phyloP scores from a whole-genome alignment of 306 rosid genomes.

The Erythrophleum fordii region DNA sequence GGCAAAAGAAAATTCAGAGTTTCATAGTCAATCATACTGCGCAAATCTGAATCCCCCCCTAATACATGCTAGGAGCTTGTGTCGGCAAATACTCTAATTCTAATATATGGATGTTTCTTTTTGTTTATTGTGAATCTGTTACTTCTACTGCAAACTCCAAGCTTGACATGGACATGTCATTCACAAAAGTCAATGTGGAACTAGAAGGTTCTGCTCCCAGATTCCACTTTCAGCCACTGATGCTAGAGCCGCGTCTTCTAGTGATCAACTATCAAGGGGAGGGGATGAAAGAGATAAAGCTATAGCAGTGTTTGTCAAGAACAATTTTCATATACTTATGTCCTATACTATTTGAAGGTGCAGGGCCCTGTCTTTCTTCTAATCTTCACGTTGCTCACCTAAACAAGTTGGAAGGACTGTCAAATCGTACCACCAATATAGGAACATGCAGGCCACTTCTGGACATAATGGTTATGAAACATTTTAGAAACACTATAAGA shows the following conservation, averaged over 20 bases:
- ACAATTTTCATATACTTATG: not conserved
- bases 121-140: not conserved
- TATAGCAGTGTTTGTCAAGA: not conserved
- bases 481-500: not conserved
- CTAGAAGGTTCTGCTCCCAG: conserved; percentile 32
- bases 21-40: not conserved
- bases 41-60: not conserved
- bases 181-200: conserved; percentile 3
- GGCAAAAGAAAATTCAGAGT: not conserved
- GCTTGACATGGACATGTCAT: conserved; percentile 21
- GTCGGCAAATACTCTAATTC: not conserved
- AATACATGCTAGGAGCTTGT: not conserved
- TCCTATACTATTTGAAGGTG: not conserved
- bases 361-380: not conserved
- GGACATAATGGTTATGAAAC: not conserved
- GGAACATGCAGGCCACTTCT: conserved; percentile 9
- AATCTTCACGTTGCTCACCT: conserved; percentile 1
- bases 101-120: not conserved
- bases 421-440: not conserved
- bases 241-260: conserved; percentile 1
- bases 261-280: not conserved
- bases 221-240: conserved; percentile 27
- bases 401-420: not conserved
- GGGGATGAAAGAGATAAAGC: not conserved
- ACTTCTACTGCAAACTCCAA: not conserved